Conservation (phyloP, 441 rosid genomes). For the Syzygium malaccense region DNA sequence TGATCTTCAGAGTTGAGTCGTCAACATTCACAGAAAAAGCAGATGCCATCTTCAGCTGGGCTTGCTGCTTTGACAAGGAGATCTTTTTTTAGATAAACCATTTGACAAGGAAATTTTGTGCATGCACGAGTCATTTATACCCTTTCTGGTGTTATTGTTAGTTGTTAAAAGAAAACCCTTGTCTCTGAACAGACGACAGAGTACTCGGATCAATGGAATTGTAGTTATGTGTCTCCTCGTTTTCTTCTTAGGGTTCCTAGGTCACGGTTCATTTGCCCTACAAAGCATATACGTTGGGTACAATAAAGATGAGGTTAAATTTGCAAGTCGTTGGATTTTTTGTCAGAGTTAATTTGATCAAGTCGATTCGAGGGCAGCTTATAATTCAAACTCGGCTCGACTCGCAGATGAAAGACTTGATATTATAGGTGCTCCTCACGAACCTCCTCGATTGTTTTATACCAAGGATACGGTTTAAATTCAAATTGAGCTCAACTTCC, state of each 20-base stretch:
- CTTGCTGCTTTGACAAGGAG: background rate
- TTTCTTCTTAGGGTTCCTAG: background rate
- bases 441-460: background rate
- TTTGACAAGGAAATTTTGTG: background rate
- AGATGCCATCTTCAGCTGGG: background rate
- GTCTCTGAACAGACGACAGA: background rate
- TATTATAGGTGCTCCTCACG: background rate
- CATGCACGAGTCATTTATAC: background rate
- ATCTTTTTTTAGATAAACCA: background rate
- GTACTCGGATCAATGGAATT: background rate
- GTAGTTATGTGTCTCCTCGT: background rate
- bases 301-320: background rate
- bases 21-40: too few relatives aligned
- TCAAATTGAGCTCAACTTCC: background rate
- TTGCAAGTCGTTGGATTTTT: background rate
- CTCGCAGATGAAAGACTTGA: background rate
- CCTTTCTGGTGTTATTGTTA: background rate
- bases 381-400: background rate
- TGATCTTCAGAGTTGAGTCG: background rate
- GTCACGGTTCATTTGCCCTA: background rate
- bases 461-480: background rate
- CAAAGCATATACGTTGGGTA: too few relatives aligned
- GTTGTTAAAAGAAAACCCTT: background rate
- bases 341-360: background rate
- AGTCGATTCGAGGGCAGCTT: background rate